Evolutionary conservation across 371 early-diverging fungal genomes (phyloP).

Genomic region (Nematocida sp.): DNA sequence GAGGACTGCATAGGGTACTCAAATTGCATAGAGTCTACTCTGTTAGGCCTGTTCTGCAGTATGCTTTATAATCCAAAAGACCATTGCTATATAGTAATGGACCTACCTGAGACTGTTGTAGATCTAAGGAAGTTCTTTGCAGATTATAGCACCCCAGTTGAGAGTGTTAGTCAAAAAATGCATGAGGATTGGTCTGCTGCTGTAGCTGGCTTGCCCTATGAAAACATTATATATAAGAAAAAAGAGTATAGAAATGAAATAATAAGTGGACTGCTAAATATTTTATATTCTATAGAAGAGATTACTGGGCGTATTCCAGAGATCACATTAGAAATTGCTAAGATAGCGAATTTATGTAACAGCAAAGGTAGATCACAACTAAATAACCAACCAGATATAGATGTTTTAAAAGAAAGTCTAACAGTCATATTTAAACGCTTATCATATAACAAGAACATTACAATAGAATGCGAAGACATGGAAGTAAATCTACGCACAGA

Average conservation of each 20-base stretch:
- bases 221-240: not conserved
- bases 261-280: not conserved
- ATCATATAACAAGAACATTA: not conserved
- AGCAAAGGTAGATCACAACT: not conserved
- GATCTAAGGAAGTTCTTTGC: conserved; percentile 10
- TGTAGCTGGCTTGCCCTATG: not conserved
- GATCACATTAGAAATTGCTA: not conserved
- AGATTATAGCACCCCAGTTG: not conserved
- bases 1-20: not conserved
- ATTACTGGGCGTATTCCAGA: not conserved
- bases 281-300: not conserved
- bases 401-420: not conserved
- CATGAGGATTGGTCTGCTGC: not conserved
- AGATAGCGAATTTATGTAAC: not conserved
- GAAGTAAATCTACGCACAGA: not conserved
- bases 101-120: not conserved
- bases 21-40: not conserved
- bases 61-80: not conserved
- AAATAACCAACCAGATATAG: not conserved
- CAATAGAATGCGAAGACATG: not conserved
- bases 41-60: not conserved
- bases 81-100: not conserved
- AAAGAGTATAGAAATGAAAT: not conserved
- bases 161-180: not conserved
- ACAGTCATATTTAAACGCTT: not conserved